Conservation (phyloP, 2,329 filamentous ascomycete genomes). For the Monosporascus sp. region DNA sequence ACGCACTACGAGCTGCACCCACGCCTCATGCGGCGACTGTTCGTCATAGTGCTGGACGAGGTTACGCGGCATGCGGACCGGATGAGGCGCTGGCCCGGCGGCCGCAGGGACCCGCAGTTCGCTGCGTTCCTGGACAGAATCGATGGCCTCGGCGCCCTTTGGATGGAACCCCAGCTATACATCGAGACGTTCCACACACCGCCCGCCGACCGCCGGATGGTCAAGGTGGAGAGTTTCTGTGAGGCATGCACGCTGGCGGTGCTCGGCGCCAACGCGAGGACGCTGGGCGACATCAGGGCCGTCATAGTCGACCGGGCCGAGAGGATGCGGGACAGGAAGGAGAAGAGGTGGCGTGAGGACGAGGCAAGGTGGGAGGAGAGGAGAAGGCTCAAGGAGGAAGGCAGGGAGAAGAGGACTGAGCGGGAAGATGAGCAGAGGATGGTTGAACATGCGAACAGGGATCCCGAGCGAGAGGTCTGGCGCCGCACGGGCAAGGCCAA, state of each 20-base stretch:
- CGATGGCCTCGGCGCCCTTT: conserved; percentile 31
- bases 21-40: conserved; percentile 38
- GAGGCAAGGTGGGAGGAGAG: not conserved
- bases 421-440: not conserved
- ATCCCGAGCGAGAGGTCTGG: not conserved
- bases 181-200: conserved; percentile 25
- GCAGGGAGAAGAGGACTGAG: not conserved
- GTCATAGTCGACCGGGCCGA: conserved; percentile 34
- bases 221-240: conserved; percentile 34
- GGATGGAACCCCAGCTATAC: conserved; percentile 34
- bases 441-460: not conserved
- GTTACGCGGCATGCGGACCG: conserved; percentile 27
- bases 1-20: conserved; percentile 37
- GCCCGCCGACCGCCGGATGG: conserved; percentile 22
- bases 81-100: conserved; percentile 18
- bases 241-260: conserved; percentile 49
- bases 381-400: not conserved
- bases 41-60: conserved; percentile 37
- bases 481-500: not conserved
- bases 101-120: conserved; percentile 8
- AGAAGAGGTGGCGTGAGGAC: not conserved
- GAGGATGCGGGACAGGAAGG: conserved; percentile 6
- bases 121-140: conserved; percentile 28
- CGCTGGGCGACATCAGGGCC: conserved; percentile 41
- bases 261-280: conserved; percentile 37